These are phyloP conservation scores for Podospora didyma DNA, from an alignment of 495 filamentous ascomycete genomes.

Conservation along the genomic window DNA sequence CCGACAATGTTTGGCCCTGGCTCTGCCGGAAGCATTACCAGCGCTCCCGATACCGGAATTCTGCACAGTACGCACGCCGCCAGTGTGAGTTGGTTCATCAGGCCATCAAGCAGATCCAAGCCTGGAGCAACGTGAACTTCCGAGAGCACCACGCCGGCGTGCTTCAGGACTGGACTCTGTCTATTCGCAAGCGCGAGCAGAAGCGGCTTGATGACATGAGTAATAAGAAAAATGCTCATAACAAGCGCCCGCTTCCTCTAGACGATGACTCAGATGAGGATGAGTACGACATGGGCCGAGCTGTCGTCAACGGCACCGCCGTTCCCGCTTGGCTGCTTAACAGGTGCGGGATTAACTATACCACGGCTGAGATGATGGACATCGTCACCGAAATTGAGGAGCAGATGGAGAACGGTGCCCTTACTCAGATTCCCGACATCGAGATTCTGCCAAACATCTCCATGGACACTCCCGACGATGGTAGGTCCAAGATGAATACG, in stretches of 20 bases:
- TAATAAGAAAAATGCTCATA: constrained; percentile 16
- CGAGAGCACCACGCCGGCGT: constrained; percentile 32
- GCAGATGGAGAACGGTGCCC: constrained; percentile 24
- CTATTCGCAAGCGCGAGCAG: constrained; percentile 52
- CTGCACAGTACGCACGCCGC: constrained; percentile 51
- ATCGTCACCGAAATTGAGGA: constrained; percentile 32
- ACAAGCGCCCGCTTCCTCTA: constrained; percentile 22
- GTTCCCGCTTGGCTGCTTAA: constrained; percentile 42
- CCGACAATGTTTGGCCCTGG: constrained; percentile 60
- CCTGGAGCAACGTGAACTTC: constrained; percentile 49
- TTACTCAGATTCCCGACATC: constrained; percentile 56
- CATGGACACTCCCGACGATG: constrained; percentile 12
- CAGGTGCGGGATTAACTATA: constrained; percentile 26
- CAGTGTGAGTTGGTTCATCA: constrained; percentile 57
- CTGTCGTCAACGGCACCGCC: constrained; percentile 27
- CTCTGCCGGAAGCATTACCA: constrained; percentile 87
- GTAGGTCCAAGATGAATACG: constrained; percentile 5
- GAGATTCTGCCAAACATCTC: constrained; percentile 61
- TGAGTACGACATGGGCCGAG: not conserved
- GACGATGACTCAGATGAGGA: constrained; percentile 23
- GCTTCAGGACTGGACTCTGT: constrained; percentile 46
- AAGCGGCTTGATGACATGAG: constrained; percentile 23
- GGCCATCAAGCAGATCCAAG: constrained; percentile 55
- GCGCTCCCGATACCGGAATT: constrained; percentile 61
- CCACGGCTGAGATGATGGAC: constrained; percentile 30